Percentiles rank a stretch among this genome's conserved stretches.
These are phyloP conservation scores for Xerocomellus amylosporus DNA, from an alignment of 768 basidiomycete species.

Conservation along the genomic window DNA sequence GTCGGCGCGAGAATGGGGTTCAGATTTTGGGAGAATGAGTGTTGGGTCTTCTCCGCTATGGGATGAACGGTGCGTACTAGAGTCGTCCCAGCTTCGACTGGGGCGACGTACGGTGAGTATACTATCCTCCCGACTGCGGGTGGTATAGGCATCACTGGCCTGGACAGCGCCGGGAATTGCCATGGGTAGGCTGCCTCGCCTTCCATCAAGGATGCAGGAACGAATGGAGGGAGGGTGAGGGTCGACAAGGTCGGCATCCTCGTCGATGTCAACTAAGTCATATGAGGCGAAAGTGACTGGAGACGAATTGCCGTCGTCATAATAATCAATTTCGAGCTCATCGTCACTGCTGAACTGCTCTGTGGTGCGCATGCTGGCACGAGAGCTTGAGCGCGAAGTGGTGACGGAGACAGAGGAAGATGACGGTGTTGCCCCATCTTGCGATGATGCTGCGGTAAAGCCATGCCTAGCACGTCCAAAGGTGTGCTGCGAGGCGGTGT, in stretches of 20 bases:
- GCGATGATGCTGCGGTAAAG: constrained; percentile 18
- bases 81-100: constrained; percentile 60
- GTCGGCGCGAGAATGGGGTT: constrained; percentile 41
- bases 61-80: constrained; percentile 21
- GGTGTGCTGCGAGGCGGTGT: constrained; percentile 48
- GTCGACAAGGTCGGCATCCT: constrained; percentile 28
- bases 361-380: constrained; percentile 31
- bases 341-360: constrained; percentile 48
- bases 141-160: constrained; percentile 20
- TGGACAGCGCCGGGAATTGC: constrained; percentile 45
- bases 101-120: constrained; percentile 56
- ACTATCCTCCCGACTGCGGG: constrained; percentile 56
- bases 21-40: constrained; percentile 45
- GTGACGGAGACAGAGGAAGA: constrained; percentile 44
- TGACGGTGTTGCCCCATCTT: constrained; percentile 35
- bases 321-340: constrained; percentile 43
- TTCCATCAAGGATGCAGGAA: constrained; percentile 20
- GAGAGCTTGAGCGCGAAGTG: constrained; percentile 36
- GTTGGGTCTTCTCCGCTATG: constrained; percentile 20
- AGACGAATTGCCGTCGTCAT: constrained; percentile 38
- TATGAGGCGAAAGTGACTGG: constrained; percentile 41
- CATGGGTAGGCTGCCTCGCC: constrained; percentile 62
- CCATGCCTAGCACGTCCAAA: constrained; percentile 41
- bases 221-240: constrained; percentile 27
- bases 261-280: constrained; percentile 35